A percentile compares a stretch with the other conserved stretches of the same genome.
Conservation (phyloP, 306 rosid species). For the Prunus mira region DNA sequence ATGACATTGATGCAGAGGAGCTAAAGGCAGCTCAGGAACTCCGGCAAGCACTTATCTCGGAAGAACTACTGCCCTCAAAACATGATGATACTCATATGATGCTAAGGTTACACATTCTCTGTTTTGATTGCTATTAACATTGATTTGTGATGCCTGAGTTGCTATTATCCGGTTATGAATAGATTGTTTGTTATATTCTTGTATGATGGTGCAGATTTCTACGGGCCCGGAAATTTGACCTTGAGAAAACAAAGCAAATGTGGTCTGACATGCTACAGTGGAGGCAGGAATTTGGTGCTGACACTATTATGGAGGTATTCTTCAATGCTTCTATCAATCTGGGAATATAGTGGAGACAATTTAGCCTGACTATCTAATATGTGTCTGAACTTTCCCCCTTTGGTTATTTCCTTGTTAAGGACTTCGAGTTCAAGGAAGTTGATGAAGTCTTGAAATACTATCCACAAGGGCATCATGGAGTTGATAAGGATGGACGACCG, state of each 20-base stretch:
- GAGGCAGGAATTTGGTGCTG: slow-evolving; percentile 25
- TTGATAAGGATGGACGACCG: slow-evolving; percentile 86
- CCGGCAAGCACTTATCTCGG: slow-evolving; percentile 70
- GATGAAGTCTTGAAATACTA: slow-evolving; percentile 86
- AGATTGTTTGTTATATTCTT: slow-evolving; percentile 9
- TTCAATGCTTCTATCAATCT: background rate
- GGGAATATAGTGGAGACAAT: background rate
- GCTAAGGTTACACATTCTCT: slow-evolving; percentile 53
- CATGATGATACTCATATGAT: slow-evolving; percentile 77
- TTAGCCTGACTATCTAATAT: background rate
- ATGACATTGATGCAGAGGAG: slow-evolving; percentile 68
- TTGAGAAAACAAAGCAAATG: slow-evolving; percentile 27
- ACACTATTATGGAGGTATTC: slow-evolving; percentile 19
- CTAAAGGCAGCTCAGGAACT: slow-evolving; percentile 62
- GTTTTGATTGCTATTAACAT: background rate
- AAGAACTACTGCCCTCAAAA: slow-evolving; percentile 73
- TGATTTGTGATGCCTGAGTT: background rate
- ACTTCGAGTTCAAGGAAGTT: slow-evolving; percentile 75
- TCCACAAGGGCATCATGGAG: slow-evolving; percentile 98
- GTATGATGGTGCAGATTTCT: slow-evolving; percentile 22
- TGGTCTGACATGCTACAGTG: slow-evolving; percentile 29
- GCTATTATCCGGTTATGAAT: background rate
- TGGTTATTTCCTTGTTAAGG: slow-evolving; percentile 36
- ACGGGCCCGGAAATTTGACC: slow-evolving; percentile 21
- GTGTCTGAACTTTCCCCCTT: background rate